Evolutionary conservation across 306 rosid species (phyloP).

Genomic region (Malus asiatica): DNA sequence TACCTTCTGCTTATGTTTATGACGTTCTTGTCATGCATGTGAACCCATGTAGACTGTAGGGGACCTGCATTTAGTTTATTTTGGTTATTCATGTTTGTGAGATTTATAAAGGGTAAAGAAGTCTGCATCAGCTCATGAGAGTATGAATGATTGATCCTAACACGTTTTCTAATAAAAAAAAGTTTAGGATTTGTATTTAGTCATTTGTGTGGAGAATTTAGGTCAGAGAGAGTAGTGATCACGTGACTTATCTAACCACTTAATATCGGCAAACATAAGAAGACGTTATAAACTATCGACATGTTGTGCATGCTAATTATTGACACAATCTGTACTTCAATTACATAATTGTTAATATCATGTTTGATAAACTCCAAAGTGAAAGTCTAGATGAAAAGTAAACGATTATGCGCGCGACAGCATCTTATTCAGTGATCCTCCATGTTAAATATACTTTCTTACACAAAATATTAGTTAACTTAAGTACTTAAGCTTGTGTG

Average conservation of each 20-base stretch:
- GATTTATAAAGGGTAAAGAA: no score
- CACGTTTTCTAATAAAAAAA: no score
- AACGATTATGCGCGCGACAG: no score
- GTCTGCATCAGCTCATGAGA: neutral
- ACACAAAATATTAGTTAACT: neutral
- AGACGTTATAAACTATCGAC: neutral
- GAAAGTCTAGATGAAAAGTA: no score
- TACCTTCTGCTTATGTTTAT: slow-evolving; percentile 27
- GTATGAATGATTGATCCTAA: neutral
- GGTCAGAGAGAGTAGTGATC: neutral
- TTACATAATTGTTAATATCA: neutral
- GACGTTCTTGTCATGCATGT: slow-evolving; percentile 54
- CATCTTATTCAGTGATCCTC: no score
- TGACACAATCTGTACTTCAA: no score
- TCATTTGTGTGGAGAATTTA: neutral
- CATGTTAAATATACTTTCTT: no score
- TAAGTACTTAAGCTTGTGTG: neutral
- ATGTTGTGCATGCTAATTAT: neutral
- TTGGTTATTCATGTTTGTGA: neutral
- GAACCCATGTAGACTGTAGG: slow-evolving; percentile 28
- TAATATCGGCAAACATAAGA: neutral
- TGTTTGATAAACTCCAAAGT: neutral
- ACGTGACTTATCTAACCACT: no score
- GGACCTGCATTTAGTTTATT: slow-evolving; percentile 17
- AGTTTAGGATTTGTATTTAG: neutral